Conservation (phyloP, 2,329 filamentous ascomycete species). For the Apiospora aurea region DNA sequence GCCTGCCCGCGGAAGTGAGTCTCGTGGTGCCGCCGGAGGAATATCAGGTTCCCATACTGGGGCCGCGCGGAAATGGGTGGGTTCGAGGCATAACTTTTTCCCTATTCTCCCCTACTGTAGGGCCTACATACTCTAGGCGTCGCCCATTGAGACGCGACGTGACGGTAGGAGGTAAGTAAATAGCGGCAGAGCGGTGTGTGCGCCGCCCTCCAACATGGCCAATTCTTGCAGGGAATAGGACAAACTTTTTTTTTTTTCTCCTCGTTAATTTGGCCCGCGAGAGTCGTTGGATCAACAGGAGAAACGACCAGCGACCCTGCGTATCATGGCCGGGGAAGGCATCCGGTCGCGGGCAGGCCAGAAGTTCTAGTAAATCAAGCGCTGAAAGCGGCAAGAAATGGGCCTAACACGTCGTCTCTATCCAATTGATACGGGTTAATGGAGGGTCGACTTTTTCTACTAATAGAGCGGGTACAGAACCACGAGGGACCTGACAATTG, state of each 20-base stretch:
- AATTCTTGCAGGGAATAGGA: slow-evolving; percentile 19
- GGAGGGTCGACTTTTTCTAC: background rate
- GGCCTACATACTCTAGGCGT: background rate
- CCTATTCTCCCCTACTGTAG: too few species aligned
- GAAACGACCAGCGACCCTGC: background rate
- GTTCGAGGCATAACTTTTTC: slow-evolving; percentile 1
- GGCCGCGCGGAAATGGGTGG: slow-evolving; percentile 12
- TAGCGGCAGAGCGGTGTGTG: slow-evolving; percentile 3
- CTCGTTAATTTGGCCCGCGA: background rate
- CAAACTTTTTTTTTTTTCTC: slow-evolving; percentile 12
- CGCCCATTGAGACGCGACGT: background rate
- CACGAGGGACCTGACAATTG: background rate
- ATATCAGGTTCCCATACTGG: slow-evolving; percentile 11
- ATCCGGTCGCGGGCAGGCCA: background rate
- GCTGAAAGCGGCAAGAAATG: slow-evolving; percentile 1
- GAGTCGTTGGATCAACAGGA: slow-evolving; percentile 11
- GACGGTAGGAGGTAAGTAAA: background rate
- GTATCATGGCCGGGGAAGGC: slow-evolving; percentile 5
- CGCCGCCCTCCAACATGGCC: background rate
- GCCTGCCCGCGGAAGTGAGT: slow-evolving; percentile 1
- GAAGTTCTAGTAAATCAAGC: background rate
- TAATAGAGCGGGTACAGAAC: background rate
- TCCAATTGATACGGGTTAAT: slow-evolving; percentile 7
- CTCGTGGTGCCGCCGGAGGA: background rate
- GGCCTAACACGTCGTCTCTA: background rate